These are phyloP conservation scores for Rhizopogon roseolus DNA, from an alignment of 768 basidiomycete species.

Conservation along the genomic window DNA sequence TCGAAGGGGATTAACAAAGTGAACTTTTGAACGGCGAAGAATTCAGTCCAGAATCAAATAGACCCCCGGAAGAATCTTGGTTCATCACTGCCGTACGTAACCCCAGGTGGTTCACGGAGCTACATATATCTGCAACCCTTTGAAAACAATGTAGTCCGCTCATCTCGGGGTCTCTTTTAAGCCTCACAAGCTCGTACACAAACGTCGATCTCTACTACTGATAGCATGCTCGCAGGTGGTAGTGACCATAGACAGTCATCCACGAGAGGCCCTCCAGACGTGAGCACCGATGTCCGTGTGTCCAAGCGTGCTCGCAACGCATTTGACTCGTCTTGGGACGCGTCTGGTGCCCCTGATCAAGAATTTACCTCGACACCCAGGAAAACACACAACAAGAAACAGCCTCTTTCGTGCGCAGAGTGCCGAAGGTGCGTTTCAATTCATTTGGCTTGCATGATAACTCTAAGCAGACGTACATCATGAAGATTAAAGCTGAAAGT, in stretches of 20 bases:
- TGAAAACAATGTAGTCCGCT: slow-evolving; percentile 10
- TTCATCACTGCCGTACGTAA: slow-evolving; percentile 12
- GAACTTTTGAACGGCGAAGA: slow-evolving; percentile 2
- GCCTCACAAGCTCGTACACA: slow-evolving; percentile 5
- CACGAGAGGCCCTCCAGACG: slow-evolving; percentile 4
- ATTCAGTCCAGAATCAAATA: slow-evolving; percentile 8
- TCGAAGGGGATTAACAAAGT: not conserved
- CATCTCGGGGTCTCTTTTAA: slow-evolving; percentile 10
- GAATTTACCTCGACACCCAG: slow-evolving; percentile 4
- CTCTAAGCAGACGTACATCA: not conserved
- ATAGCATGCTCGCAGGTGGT: slow-evolving; percentile 15
- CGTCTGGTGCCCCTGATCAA: slow-evolving; percentile 6
- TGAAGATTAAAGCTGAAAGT: slow-evolving; percentile 54
- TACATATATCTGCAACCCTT: slow-evolving; percentile 7
- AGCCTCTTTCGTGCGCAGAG: slow-evolving; percentile 59
- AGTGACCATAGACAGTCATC: not conserved
- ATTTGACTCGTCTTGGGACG: slow-evolving; percentile 11
- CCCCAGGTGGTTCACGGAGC: not conserved
- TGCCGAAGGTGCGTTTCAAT: slow-evolving; percentile 45
- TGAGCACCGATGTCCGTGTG: slow-evolving; percentile 25
- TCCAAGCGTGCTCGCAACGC: slow-evolving; percentile 45
- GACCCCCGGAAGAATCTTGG: slow-evolving; percentile 8
- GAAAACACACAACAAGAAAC: slow-evolving; percentile 23
- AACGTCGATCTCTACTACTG: slow-evolving; percentile 20
- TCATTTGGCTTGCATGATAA: not conserved